Evolutionary conservation across 176 grass and related monocot species (phyloP).

Genomic region (Cymbopogon citratus): DNA sequence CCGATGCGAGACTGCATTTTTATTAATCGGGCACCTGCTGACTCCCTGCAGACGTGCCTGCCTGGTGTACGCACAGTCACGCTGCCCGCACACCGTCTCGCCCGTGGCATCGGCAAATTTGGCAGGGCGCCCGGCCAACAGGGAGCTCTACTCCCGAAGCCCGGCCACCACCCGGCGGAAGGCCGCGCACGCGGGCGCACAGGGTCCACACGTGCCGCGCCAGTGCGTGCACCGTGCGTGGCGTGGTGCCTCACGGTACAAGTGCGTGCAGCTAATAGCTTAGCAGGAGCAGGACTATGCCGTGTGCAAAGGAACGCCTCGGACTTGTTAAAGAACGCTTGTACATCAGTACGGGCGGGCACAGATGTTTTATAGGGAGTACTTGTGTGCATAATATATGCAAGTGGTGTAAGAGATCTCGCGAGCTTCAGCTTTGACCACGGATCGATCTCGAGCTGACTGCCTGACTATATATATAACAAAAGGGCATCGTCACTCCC

Average conservation of each 20-base stretch:
- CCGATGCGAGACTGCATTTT: not conserved
- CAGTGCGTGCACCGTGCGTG: constrained; percentile 27
- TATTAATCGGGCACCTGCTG: not conserved
- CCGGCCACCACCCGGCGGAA: not conserved
- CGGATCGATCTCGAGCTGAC: constrained; percentile 19
- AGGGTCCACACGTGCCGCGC: constrained; percentile 21
- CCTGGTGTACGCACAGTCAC: constrained; percentile 13
- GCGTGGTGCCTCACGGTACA: not conserved
- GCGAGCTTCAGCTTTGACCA: constrained; percentile 26
- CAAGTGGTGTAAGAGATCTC: constrained; percentile 29
- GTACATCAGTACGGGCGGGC: not conserved
- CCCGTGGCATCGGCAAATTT: not conserved
- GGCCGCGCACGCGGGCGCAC: constrained; percentile 12
- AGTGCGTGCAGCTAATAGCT: too few species aligned
- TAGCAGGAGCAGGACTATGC: not conserved
- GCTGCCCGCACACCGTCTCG: not conserved
- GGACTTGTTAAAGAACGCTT: constrained; percentile 29
- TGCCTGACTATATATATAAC: not conserved
- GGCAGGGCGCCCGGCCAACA: not conserved
- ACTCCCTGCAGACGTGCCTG: not conserved
- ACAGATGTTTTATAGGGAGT: constrained; percentile 31
- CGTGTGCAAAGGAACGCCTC: not conserved
- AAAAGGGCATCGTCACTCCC: not conserved
- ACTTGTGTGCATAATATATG: not conserved
- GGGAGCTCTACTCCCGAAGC: constrained; percentile 37